Evolutionary conservation across 768 basidiomycete genomes (phyloP).

Genomic region (Rhizopogon salebrosus): DNA sequence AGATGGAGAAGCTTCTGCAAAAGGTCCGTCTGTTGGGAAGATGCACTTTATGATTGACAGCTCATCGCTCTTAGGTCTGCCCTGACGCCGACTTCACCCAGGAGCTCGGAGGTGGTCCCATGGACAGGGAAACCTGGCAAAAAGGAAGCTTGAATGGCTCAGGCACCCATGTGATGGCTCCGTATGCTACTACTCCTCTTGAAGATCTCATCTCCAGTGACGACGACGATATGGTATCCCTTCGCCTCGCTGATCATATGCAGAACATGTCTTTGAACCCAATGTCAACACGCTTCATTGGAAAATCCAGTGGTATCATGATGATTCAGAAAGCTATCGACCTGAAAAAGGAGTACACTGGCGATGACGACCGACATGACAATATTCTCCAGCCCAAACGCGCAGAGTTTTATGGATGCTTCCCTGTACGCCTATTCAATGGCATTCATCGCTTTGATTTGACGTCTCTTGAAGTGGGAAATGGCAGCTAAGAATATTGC

Average conservation of each 20-base stretch:
- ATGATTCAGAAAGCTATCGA: constrained; percentile 47
- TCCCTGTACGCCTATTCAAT: constrained; percentile 22
- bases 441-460: not conserved
- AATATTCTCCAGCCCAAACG: constrained; percentile 7
- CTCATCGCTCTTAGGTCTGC: constrained; percentile 42
- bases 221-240: constrained; percentile 20
- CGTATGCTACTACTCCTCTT: not conserved
- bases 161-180: constrained; percentile 11
- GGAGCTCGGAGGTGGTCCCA: constrained; percentile 42
- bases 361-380: constrained; percentile 21
- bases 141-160: constrained; percentile 9
- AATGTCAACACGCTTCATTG: constrained; percentile 25
- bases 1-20: constrained; percentile 57
- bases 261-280: constrained; percentile 14
- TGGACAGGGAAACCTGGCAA: constrained; percentile 36
- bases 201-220: constrained; percentile 24
- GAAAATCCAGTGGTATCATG: constrained; percentile 38
- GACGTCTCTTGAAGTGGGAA: constrained; percentile 20
- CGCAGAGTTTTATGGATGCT: constrained; percentile 18
- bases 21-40: constrained; percentile 31
- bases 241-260: constrained; percentile 21
- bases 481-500: constrained; percentile 12
- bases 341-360: constrained; percentile 52
- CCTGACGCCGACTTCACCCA: constrained; percentile 59
- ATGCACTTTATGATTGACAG: constrained; percentile 3